Conservation (phyloP, 371 early-diverging fungal species). For the Mortierella sp. region DNA sequence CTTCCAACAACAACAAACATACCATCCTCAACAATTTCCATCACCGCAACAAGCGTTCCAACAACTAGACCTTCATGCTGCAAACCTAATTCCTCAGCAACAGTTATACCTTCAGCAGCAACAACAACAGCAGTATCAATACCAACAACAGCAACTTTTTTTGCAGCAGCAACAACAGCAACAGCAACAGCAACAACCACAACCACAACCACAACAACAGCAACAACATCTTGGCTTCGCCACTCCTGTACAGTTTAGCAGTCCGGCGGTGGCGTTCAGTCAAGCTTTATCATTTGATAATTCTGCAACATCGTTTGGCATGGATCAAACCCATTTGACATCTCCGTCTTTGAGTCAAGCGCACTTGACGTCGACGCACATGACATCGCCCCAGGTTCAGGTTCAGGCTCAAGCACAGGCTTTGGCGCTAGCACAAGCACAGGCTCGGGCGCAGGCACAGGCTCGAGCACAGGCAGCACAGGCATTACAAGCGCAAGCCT, state of each 20-base stretch:
- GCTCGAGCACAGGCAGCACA: constrained; percentile 9
- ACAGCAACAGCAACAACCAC: constrained; percentile 27
- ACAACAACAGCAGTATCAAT: constrained; percentile 36
- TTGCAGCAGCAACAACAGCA: constrained; percentile 23
- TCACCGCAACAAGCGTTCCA: constrained; percentile 33
- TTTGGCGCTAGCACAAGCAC: constrained; percentile 23
- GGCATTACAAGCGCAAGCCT: constrained; percentile 14
- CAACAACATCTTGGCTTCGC: constrained; percentile 36
- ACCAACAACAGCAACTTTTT: constrained; percentile 31
- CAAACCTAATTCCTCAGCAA: constrained; percentile 49
- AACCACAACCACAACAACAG: constrained; percentile 27
- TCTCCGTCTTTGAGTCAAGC: constrained; percentile 20
- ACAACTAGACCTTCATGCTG: constrained; percentile 46
- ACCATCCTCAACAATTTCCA: constrained; percentile 38
- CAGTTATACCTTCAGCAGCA: constrained; percentile 46
- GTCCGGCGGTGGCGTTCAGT: constrained; percentile 33
- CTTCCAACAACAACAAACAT: constrained; percentile 30
- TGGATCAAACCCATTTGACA: constrained; percentile 33
- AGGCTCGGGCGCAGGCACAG: constrained; percentile 26
- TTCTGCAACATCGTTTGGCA: constrained; percentile 23
- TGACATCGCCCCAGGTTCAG: constrained; percentile 6
- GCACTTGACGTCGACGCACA: constrained; percentile 35
- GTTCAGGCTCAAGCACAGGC: constrained; percentile 29
- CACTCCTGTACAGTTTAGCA: constrained; percentile 36
- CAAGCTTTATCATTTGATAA: constrained; percentile 36